Conservation (phyloP, 2,329 filamentous ascomycete species). For the Xylaria digitata region DNA sequence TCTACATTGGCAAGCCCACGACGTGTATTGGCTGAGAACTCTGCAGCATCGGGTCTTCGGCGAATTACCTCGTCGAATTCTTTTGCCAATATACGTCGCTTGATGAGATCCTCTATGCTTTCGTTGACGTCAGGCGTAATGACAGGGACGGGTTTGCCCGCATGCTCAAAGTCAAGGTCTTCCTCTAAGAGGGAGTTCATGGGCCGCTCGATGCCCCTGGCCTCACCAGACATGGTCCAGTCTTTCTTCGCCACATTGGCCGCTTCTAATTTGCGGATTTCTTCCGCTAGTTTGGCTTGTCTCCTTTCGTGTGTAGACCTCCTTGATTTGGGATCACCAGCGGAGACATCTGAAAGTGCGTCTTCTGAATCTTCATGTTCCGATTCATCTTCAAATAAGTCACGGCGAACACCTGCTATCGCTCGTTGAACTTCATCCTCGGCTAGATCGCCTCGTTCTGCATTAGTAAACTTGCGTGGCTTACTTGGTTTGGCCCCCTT, state of each 20-base stretch:
- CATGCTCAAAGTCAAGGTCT: slow-evolving; percentile 94
- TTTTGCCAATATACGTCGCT: slow-evolving; percentile 86
- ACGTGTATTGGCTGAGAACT: slow-evolving; percentile 67
- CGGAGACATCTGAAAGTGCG: slow-evolving; percentile 72
- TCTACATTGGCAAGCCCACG: slow-evolving; percentile 84
- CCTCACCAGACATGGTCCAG: slow-evolving; percentile 92
- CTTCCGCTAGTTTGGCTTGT: slow-evolving; percentile 85
- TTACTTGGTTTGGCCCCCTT: slow-evolving; percentile 72
- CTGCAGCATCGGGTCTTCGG: slow-evolving; percentile 79
- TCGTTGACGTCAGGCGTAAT: slow-evolving; percentile 93
- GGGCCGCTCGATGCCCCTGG: slow-evolving; percentile 82
- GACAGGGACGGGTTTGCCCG: slow-evolving; percentile 93
- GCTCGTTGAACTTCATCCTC: slow-evolving; percentile 81
- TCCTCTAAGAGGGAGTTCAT: slow-evolving; percentile 93
- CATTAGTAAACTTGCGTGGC: slow-evolving; percentile 55
- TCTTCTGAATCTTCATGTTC: slow-evolving; percentile 74
- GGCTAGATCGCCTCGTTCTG: slow-evolving; percentile 58
- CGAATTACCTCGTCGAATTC: slow-evolving; percentile 94
- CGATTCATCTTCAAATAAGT: slow-evolving; percentile 85
- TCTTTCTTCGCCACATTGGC: slow-evolving; percentile 89
- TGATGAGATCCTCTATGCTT: slow-evolving; percentile 92
- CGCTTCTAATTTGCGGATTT: slow-evolving; percentile 91
- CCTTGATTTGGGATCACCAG: slow-evolving; percentile 76
- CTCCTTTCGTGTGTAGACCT: slow-evolving; percentile 87
- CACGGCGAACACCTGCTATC: slow-evolving; percentile 87